Evolutionary conservation across 371 early-diverging fungal genomes (phyloP), one percentile per base, ranked within the genome.

Genomic region (Circinella umbellata): DNA sequence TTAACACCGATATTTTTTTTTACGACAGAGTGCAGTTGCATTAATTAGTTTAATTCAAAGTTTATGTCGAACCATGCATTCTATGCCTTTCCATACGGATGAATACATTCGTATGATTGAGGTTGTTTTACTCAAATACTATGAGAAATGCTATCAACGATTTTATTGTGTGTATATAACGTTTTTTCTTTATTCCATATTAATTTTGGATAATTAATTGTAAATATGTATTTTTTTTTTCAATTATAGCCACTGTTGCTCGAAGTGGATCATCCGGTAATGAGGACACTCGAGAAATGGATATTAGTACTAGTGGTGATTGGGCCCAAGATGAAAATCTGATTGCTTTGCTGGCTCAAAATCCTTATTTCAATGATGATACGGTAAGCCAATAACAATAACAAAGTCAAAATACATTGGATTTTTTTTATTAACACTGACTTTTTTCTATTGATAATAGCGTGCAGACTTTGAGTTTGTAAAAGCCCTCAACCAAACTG

Each of bases 311-410:
- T 3, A 93, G 94, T 77, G 92, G 92, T 37, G 88, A 86, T 37
- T 96, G 96, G 96, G 93, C 95, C 1, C 90, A 93, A 68, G 89
- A 93, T 66, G 88, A 87, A 38, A 92, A 89, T 38, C 70, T 96
- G 7, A 80, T 88, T 38, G 86, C 85, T 13, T 57, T 92, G n/a
- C 73, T 93, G 8, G 69, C 87, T 3, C 88, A 91, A 66, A 90
- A 90, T 71, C 86, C 92, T 4, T 85, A 82, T 61, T 86, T 89
- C 69, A 78, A 76, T 48, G 83, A 83, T 27, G 88, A 88, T 42
- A 76, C 70, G 10, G 80, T 77, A 73, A 71, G 27, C 27, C 27
- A 27, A 27, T 70, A 37, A 5, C 35, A 34, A 18, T 27, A 61
- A 27, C 20, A 27, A 27, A 27, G 27, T 27, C 27, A 27, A 27